phyloP scores from a whole-genome alignment of 495 filamentous ascomycete genomes.

The Ramalina intermedia region DNA sequence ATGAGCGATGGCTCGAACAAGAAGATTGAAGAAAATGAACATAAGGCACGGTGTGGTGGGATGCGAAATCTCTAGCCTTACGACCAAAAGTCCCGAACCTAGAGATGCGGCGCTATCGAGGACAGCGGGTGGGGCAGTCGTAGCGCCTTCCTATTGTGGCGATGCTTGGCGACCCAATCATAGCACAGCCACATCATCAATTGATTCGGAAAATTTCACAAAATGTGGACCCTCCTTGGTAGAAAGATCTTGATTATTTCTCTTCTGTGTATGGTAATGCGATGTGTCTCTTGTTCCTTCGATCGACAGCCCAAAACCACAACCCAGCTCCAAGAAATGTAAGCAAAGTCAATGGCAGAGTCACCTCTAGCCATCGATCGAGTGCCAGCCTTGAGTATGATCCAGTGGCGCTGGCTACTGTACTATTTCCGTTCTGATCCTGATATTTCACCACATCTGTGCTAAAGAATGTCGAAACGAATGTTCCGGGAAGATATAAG shows the following conservation, averaged over 20 bases:
- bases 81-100: no score
- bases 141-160: no score
- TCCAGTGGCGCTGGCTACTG: slow-evolving; percentile 5
- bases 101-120: no score
- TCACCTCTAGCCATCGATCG: slow-evolving; percentile 28
- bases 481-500: slow-evolving; percentile 30
- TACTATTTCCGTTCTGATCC: slow-evolving; percentile 6
- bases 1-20: no score
- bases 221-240: neutral
- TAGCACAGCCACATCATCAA: neutral
- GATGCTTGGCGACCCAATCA: no score
- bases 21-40: no score
- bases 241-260: neutral
- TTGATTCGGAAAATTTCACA: neutral
- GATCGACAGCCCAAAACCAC: neutral
- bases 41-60: no score
- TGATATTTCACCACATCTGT: slow-evolving; percentile 33
- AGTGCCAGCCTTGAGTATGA: slow-evolving; percentile 26
- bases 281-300: neutral
- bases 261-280: neutral
- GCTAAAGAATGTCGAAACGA: slow-evolving; percentile 35
- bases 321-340: slow-evolving; percentile 8
- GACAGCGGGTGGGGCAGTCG: no score
- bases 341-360: slow-evolving; percentile 25
- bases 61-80: no score